Evolutionary conservation across 139 green algal genomes (phyloP), one percentile per base, ranked within the genome.

Genomic region (Tetratostichococcus sp.): DNA sequence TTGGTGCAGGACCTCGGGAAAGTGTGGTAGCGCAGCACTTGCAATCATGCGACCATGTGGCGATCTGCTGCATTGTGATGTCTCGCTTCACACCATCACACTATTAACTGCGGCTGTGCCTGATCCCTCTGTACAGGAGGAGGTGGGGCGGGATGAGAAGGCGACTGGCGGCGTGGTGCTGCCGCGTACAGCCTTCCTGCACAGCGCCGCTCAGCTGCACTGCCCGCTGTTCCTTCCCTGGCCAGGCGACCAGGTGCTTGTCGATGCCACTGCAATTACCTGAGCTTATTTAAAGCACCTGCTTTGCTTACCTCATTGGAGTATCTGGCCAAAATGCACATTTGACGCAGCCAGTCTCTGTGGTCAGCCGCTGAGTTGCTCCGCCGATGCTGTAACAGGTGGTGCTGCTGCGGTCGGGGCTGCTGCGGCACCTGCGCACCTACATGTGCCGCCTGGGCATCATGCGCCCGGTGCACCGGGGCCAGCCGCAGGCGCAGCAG

Each of bases 191-290:
- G 76, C 75, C n/a, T 94, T 93, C 79, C 77, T 83, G 31, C 77
- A 77, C 33, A 73, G 85, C 26, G 82, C 83, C 16, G 65, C 69
- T 1, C 70, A 82, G 30, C 69, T 77, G 22, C 71, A 79, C 58
- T 96, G 89, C 80, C 82, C 85, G 32, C 79, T 96, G 32, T 79
- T 83, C 72, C 90, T 95, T 59, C 91, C 91, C 4, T 70, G 35
- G 8, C 76, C 77, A 0, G 81, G 79, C 43, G 85, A 92, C 39
- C 79, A 34, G 50, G 50, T 62, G 19, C 11, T 26, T 25, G 17
- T 62, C 26, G 19, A 25, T 5, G 11, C 4, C 14, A 26, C 19
- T 62, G 39, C 11, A 50, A n/a, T n/a, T n/a, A n/a, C n/a, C n/a
- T n/a, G n/a, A n/a, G n/a, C n/a, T n/a, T n/a, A n/a, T n/a, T n/a